These are phyloP conservation scores for Coniochaeta sp. DNA, from an alignment of 2,329 filamentous ascomycete species.

Conservation along the genomic window DNA sequence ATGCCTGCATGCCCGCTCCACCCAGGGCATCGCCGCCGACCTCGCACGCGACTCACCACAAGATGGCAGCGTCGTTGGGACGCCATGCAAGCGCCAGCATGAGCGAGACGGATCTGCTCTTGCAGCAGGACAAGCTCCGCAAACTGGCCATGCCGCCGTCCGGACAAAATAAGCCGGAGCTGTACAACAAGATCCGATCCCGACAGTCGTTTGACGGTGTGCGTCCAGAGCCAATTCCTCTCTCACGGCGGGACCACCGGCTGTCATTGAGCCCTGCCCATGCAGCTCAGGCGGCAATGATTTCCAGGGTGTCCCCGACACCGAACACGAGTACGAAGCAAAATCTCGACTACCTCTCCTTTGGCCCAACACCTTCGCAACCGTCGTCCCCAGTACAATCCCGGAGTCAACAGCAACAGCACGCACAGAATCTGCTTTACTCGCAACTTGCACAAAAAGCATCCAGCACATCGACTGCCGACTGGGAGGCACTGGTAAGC, in stretches of 20 bases:
- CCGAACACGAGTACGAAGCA: slow-evolving; percentile 25
- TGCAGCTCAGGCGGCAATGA: slow-evolving; percentile 21
- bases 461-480: slow-evolving; percentile 49
- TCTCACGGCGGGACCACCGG: slow-evolving; percentile 39
- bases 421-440: slow-evolving; percentile 21
- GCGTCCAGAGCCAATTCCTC: slow-evolving; percentile 24
- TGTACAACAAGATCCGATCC: slow-evolving; percentile 27
- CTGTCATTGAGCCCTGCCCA: slow-evolving; percentile 37
- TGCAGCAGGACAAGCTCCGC: slow-evolving; percentile 50
- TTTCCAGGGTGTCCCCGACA: slow-evolving; percentile 27
- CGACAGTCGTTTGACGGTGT: slow-evolving; percentile 42
- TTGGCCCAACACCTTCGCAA: slow-evolving; percentile 33
- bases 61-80: slow-evolving; percentile 29
- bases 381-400: slow-evolving; percentile 39
- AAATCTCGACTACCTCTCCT: slow-evolving; percentile 54
- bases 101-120: slow-evolving; percentile 46
- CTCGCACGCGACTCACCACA: slow-evolving; percentile 22
- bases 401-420: slow-evolving; percentile 30
- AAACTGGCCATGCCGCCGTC: slow-evolving; percentile 46
- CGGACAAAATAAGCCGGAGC: slow-evolving; percentile 25
- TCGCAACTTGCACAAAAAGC: slow-evolving; percentile 30
- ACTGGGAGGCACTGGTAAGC: slow-evolving; percentile 78
- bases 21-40: slow-evolving; percentile 17
- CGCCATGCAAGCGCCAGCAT: slow-evolving; percentile 34
- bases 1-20: slow-evolving; percentile 30